Base-by-base conservation (phyloP, 495 filamentous ascomycete species). In the Trichoderma reesei region DNA sequence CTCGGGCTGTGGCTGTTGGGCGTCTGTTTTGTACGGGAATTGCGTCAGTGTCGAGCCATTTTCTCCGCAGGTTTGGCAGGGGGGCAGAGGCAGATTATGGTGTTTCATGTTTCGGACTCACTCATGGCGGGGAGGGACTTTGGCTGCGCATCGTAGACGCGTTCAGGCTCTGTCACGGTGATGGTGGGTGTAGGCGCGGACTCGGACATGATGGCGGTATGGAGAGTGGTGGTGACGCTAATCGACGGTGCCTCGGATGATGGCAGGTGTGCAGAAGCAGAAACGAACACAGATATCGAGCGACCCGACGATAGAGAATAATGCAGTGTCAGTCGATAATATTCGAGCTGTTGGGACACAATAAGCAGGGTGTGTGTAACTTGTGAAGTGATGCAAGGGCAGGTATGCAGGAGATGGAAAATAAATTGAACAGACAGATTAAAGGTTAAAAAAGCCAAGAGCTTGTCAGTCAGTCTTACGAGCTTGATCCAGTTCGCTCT, bases 1-100 rank as follows among this genome's bases (percentile, higher is more conserved):
- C 18, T 76, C 75, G 0, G 68, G 65, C 51, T 79, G 76, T 1
- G 76, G 74, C 20, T 71, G 68, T 41, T 74, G 67, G 1, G 75
- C 68, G 64, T 78, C 76, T 78, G 20, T 61, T 31, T 26, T 26
- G 26, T 26, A 26, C 26, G 26, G 26, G 26, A 26, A 26, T 26
- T 26, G 26, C 26, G 26, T 26, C 26, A 26, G 26, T 26, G 26
- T 26, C 26, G 26, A 26, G 20, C 33, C 5, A n/a, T 51, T 42
- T 54, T 64, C 41, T n/a, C 26, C 13, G 9, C 31, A 3, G 0
- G 26, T 56, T 16, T 9, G 4, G 26, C 1, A 26, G 26, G 1
- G 26, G 26, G 41, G 10, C 13, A 41, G n/a, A 14, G 41, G 10
- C 41, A 44, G 1, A n/a, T 4, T 0, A 44, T 44, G n/a, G 10